phyloP scores from a whole-genome alignment of 2,329 filamentous ascomycete genomes.

The Colletotrichum scovillei region DNA sequence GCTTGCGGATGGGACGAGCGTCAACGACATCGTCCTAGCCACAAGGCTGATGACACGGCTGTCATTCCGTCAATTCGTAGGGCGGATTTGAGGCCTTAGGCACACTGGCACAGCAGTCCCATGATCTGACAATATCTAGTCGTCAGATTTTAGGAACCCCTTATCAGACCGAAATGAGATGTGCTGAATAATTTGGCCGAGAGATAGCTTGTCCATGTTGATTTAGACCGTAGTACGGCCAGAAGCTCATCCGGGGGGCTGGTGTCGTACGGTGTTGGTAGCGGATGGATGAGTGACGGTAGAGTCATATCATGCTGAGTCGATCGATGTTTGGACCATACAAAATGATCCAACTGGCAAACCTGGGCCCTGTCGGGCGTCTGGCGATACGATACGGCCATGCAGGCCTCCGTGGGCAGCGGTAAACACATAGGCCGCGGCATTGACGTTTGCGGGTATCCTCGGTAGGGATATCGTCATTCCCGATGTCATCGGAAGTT shows the following conservation, averaged over 20 bases:
- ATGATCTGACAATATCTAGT: conserved; percentile 23
- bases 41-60: conserved; percentile 9
- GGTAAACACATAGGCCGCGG: conserved; percentile 22
- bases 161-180: not conserved
- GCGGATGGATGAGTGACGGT: conserved; percentile 16
- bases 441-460: conserved; percentile 26
- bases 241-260: not conserved
- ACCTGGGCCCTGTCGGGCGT: conserved; percentile 9
- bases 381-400: not conserved
- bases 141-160: not conserved
- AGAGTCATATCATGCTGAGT: conserved; percentile 28
- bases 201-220: not conserved
- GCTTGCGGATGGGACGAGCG: not conserved
- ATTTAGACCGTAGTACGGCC: not conserved
- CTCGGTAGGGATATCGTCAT: conserved; percentile 20
- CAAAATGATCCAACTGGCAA: conserved; percentile 19
- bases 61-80: conserved; percentile 1
- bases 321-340: conserved; percentile 15
- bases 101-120: not conserved
- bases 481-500: conserved; percentile 23
- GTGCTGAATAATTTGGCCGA: conserved; percentile 7
- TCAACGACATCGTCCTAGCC: conserved; percentile 8
- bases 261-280: conserved; percentile 3
- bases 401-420: not conserved
- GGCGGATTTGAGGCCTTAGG: not conserved